phyloP scores from a whole-genome alignment of 2,329 filamentous ascomycete genomes.

The Claviceps citrina region DNA sequence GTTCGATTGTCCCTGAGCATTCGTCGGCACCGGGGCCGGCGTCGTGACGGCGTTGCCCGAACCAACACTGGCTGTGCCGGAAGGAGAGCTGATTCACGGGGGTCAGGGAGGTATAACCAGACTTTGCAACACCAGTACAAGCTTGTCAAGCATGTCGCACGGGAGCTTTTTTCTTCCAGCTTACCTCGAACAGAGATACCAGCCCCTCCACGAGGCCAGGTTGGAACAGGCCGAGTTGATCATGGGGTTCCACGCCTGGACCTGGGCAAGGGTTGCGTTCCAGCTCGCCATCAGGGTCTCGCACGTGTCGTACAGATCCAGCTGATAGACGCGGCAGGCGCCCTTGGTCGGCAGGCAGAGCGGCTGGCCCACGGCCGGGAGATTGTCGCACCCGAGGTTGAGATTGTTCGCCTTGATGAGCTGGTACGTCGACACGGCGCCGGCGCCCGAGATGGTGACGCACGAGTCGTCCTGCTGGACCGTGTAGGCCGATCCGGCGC shows the following conservation, averaged over 20 bases:
- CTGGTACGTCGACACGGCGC: background rate
- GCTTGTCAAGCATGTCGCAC: too few species aligned
- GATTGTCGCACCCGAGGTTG: slow-evolving; percentile 1
- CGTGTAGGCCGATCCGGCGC: background rate
- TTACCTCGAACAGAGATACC: background rate
- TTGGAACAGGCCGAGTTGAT: background rate
- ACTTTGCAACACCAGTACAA: too few species aligned
- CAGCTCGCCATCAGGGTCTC: background rate
- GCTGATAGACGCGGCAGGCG: background rate
- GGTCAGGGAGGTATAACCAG: too few species aligned
- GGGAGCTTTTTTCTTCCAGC: too few species aligned
- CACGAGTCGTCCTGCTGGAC: background rate
- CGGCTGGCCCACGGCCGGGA: background rate
- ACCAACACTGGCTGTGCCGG: background rate
- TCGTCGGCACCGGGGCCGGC: background rate
- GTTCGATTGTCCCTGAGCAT: background rate
- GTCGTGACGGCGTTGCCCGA: background rate
- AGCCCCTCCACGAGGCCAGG: background rate
- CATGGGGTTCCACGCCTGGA: background rate
- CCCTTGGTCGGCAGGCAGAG: background rate
- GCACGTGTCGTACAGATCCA: slow-evolving; percentile 1
- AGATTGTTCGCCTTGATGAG: background rate
- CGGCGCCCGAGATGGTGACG: background rate
- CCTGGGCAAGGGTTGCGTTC: background rate
- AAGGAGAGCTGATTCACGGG: background rate